Evolutionary conservation across 2,329 filamentous ascomycete species (phyloP).

Genomic region (Byssoonygena ceratinophila): DNA sequence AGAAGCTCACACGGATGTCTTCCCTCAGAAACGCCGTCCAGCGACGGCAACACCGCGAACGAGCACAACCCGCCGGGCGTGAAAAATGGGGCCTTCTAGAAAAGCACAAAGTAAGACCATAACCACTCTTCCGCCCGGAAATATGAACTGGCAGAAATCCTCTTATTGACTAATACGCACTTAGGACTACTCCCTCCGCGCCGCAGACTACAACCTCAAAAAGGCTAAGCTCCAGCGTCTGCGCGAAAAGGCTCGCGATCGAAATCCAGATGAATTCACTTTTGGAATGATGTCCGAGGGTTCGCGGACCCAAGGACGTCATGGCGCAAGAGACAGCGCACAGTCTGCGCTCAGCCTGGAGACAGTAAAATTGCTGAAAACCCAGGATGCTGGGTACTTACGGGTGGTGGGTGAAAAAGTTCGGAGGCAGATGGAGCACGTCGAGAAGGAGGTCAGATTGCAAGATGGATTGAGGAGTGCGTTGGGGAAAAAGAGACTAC

Average conservation of each 20-base stretch:
- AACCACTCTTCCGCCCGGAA: slow-evolving; percentile 6
- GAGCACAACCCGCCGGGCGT: slow-evolving; percentile 74
- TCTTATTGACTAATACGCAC: neutral
- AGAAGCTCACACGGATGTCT: slow-evolving; percentile 37
- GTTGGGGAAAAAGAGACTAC: slow-evolving; percentile 16
- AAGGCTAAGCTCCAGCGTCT: slow-evolving; percentile 50
- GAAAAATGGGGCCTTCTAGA: slow-evolving; percentile 83
- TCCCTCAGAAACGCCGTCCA: slow-evolving; percentile 56
- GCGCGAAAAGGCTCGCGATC: slow-evolving; percentile 48
- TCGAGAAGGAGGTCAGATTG: slow-evolving; percentile 38
- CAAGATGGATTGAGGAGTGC: slow-evolving; percentile 30
- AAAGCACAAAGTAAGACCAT: slow-evolving; percentile 65
- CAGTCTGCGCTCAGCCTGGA: slow-evolving; percentile 44
- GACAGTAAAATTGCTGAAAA: slow-evolving; percentile 54
- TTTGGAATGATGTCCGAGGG: slow-evolving; percentile 52
- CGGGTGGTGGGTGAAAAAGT: slow-evolving; percentile 48
- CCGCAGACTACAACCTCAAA: slow-evolving; percentile 53
- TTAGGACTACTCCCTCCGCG: slow-evolving; percentile 55
- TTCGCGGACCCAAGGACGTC: slow-evolving; percentile 34
- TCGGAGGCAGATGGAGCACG: slow-evolving; percentile 43
- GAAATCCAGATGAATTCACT: slow-evolving; percentile 57
- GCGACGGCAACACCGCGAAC: slow-evolving; percentile 78
- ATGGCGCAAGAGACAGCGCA: slow-evolving; percentile 40
- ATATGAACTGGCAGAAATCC: neutral
- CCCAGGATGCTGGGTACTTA: slow-evolving; percentile 54